Evolutionary conservation across 208 protist genomes (phyloP), one percentile per base, ranked within the genome.

Genomic region (Eutreptiella sp.): DNA sequence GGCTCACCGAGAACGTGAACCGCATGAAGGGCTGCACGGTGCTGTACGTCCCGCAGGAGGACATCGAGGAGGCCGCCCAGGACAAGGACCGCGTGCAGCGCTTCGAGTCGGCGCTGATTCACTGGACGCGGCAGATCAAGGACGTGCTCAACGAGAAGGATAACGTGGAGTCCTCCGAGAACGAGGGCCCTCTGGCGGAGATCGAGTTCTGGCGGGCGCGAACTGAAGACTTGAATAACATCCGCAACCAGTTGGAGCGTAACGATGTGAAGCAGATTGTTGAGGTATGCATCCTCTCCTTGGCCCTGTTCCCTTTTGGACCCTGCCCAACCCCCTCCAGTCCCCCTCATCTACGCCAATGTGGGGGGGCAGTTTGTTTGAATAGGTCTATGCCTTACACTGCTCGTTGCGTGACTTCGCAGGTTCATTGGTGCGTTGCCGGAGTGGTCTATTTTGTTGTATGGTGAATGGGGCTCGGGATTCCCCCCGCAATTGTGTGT

Each of bases 41-140:
- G n/a, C 72, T 98, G n/a, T 98, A 98, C 74, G 86, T 98, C 9
- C 95, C 95, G 14, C 66, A 73, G 16, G 93, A 97, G 68, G 55
- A 78, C 32, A 64, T 97, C 7, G 46, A 45, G 16, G 75, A 84
- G 38, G 80, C 89, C 0, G 76, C 89, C 46, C 68, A 73, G 1
- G 83, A 97, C 57, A 88, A 94, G 47, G 90, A 96, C 64, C 73
- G 97, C 0, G 86, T 98, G 21, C 93, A 97, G 77, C 83, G 91
- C 38, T 94, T 97, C 63, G 90, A 97, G 73, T 80, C 89, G 0
- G 92, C 91, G 0, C 84, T 97, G 14, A 97, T 98, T 54, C 95
- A 98, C 79, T 98, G 95, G 94, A 98, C 95, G 9, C 79, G 92
- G 34, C 95, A 98, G 79, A 96, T 98, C 71, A 97, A 96, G 66